These are phyloP conservation scores for Dothiorella sarmentorum DNA, from an alignment of 2,329 filamentous ascomycete species.

Conservation along the genomic window DNA sequence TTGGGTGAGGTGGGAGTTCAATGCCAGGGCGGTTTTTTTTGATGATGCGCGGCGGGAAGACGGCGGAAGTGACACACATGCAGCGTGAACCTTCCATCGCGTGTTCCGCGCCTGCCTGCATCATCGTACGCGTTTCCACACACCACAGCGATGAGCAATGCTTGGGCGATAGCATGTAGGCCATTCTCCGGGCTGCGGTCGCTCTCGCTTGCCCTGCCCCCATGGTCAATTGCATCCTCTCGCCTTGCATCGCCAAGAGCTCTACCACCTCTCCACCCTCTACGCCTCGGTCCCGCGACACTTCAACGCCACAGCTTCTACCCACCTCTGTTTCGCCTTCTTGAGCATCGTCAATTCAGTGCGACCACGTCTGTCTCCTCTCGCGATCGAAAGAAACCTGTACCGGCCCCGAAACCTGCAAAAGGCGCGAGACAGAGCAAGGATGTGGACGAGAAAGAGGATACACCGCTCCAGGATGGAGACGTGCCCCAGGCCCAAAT, in stretches of 20 bases:
- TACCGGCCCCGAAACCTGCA: neutral
- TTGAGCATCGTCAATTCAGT: slow-evolving; percentile 1
- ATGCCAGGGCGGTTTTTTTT: neutral
- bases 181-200: slow-evolving; percentile 18
- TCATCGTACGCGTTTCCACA: neutral
- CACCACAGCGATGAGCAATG: slow-evolving; percentile 27
- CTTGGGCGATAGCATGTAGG: slow-evolving; percentile 28
- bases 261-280: neutral
- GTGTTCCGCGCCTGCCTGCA: neutral
- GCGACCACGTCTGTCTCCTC: neutral
- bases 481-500: slow-evolving; percentile 14
- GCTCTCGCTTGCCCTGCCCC: slow-evolving; percentile 24
- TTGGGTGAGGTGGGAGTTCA: neutral
- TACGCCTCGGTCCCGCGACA: slow-evolving; percentile 13
- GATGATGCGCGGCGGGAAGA: slow-evolving; percentile 9
- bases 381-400: neutral
- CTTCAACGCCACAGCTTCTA: slow-evolving; percentile 26
- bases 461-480: slow-evolving; percentile 16
- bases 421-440: neutral
- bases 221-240: slow-evolving; percentile 22
- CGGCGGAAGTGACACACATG: no score
- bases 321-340: slow-evolving; percentile 17
- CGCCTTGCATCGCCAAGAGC: neutral
- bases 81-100: slow-evolving; percentile 1
- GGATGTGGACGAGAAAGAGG: neutral